Conservation (phyloP, 2,329 filamentous ascomycete genomes). For the Calycina herbarum region DNA sequence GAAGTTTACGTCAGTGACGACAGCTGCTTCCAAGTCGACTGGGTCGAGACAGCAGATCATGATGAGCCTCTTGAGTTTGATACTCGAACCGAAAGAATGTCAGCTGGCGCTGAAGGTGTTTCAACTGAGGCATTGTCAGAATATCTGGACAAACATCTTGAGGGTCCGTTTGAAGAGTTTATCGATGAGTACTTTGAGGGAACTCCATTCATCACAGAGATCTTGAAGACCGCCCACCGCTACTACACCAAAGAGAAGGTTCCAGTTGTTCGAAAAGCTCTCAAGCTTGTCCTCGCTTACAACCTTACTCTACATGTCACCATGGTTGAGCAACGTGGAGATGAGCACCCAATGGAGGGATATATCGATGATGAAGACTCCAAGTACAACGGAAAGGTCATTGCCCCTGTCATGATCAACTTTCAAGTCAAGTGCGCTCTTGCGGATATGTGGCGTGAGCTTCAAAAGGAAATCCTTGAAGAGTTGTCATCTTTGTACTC, state of each 20-base stretch:
- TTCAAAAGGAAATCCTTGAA: slow-evolving; percentile 94
- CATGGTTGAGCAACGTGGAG: slow-evolving; percentile 85
- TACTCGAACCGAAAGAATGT: slow-evolving; percentile 82
- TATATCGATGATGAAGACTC: slow-evolving; percentile 84
- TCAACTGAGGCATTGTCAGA: slow-evolving; percentile 79
- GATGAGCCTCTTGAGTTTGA: slow-evolving; percentile 79
- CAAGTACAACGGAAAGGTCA: slow-evolving; percentile 84
- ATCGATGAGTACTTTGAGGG: slow-evolving; percentile 96
- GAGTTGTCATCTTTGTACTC: slow-evolving; percentile 91
- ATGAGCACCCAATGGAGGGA: slow-evolving; percentile 75
- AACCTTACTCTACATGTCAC: slow-evolving; percentile 94
- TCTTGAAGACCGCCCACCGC: slow-evolving; percentile 92
- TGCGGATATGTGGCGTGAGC: slow-evolving; percentile 96
- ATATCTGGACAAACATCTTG: slow-evolving; percentile 93
- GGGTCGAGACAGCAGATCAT: slow-evolving; percentile 75
- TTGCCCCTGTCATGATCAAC: slow-evolving; percentile 98
- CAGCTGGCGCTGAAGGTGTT: slow-evolving; percentile 86
- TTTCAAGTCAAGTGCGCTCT: slow-evolving; percentile 98
- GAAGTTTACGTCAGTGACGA: slow-evolving; percentile 92
- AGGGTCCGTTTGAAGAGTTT: slow-evolving; percentile 87
- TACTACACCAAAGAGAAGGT: slow-evolving; percentile 88
- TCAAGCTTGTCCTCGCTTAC: slow-evolving; percentile 94
- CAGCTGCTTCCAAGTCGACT: slow-evolving; percentile 89
- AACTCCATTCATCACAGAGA: slow-evolving; percentile 91
- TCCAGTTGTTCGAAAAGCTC: slow-evolving; percentile 87